Percentiles rank a stretch among this genome's conserved stretches.
phyloP scores from a whole-genome alignment of 257 asterid species.

The Nicotiana attenuata region DNA sequence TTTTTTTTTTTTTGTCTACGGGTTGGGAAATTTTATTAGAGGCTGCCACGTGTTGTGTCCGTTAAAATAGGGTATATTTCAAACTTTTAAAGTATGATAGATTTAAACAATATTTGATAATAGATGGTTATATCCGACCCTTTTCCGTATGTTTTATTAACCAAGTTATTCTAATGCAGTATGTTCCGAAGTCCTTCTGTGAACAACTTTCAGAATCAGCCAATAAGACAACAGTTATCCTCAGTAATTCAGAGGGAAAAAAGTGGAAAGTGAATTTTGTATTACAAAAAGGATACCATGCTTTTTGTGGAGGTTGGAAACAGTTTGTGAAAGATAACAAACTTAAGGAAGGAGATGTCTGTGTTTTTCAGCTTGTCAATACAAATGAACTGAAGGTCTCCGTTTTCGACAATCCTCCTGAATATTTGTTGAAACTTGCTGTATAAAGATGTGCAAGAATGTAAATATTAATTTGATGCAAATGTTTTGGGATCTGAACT shows the following conservation, averaged over 20 bases:
- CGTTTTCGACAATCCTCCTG: not conserved
- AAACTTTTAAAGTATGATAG: no score
- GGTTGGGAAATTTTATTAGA: no score
- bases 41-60: no score
- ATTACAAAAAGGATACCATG: not conserved
- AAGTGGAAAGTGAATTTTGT: constrained; percentile 10
- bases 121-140: no score
- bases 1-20: no score
- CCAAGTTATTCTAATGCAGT: not conserved
- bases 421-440: not conserved
- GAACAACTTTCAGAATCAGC: not conserved
- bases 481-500: not conserved
- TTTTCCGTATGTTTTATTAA: no score
- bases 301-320: constrained; percentile 18
- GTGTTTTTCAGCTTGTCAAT: constrained; percentile 18
- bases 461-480: not conserved
- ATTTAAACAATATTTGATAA: no score
- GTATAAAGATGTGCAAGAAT: not conserved
- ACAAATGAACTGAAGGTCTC: constrained; percentile 5
- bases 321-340: constrained; percentile 5
- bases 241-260: constrained; percentile 5
- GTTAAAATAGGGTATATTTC: no score
- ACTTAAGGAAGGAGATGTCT: constrained; percentile 18
- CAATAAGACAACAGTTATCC: not conserved
- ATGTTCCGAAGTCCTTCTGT: not conserved